Percentiles rank a stretch among this genome's conserved stretches.
These are phyloP conservation scores for Candida tallmaniae DNA, from an alignment of 805 yeast species.

Conservation along the genomic window DNA sequence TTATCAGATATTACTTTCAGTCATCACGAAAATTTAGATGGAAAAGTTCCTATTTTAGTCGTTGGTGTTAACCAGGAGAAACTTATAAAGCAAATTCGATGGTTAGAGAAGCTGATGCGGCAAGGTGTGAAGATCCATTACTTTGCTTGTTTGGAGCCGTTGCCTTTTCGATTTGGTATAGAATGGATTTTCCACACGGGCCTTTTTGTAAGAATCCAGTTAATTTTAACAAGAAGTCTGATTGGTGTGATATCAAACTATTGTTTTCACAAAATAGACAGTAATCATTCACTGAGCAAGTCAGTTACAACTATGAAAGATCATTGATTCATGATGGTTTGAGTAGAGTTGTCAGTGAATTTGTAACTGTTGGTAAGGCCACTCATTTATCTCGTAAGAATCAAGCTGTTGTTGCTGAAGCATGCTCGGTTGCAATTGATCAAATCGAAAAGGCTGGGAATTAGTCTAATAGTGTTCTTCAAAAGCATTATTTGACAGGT, in stretches of 20 bases:
- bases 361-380: too few relatives aligned
- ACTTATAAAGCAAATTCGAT: background rate
- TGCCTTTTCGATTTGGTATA: slow-evolving; percentile 5
- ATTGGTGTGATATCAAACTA: background rate
- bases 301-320: too few relatives aligned
- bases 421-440: background rate
- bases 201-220: too few relatives aligned
- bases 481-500: background rate
- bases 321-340: too few relatives aligned
- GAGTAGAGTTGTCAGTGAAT: too few relatives aligned
- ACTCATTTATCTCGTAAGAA: too few relatives aligned
- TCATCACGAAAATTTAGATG: background rate
- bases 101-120: background rate
- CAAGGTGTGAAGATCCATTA: slow-evolving; percentile 1
- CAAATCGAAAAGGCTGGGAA: slow-evolving; percentile 3
- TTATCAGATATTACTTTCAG: background rate
- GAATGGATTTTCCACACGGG: too few relatives aligned
- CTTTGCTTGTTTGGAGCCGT: slow-evolving; percentile 3
- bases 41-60: background rate
- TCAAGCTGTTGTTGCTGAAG: slow-evolving; percentile 1
- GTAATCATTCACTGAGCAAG: too few relatives aligned
- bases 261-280: too few relatives aligned
- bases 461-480: background rate
- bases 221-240: background rate
- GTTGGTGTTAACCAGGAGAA: slow-evolving; percentile 1